A percentile compares a stretch with the other conserved stretches of the same genome.
Conservation (phyloP, 2,329 filamentous ascomycete genomes). For the Paecilomyces fulvus region DNA sequence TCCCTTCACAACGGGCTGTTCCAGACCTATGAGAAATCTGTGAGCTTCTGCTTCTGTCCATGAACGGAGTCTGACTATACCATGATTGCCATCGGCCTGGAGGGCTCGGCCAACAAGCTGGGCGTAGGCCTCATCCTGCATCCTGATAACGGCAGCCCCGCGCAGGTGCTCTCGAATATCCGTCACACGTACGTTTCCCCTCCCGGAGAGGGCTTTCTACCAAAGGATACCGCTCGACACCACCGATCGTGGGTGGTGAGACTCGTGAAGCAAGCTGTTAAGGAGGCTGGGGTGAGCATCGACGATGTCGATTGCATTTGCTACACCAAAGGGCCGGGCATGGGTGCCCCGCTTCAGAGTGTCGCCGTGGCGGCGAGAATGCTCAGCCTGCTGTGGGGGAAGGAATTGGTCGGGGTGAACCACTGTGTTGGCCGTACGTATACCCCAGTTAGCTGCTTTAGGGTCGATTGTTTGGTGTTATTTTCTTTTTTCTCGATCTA, state of each 20-base stretch:
- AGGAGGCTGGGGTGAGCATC: conserved; percentile 54
- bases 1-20: background rate
- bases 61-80: conserved; percentile 10
- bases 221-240: conserved; percentile 90
- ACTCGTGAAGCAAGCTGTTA: conserved; percentile 71
- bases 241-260: conserved; percentile 78
- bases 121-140: conserved; percentile 89
- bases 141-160: conserved; percentile 43
- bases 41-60: background rate
- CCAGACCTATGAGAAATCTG: background rate
- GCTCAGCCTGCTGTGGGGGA: conserved; percentile 73
- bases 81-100: conserved; percentile 65
- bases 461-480: background rate
- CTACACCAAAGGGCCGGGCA: conserved; percentile 91
- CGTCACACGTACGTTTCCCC: conserved; percentile 89
- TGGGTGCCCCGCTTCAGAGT: conserved; percentile 85
- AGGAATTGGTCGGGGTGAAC: conserved; percentile 89
- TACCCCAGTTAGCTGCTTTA: background rate
- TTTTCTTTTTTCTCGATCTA: conserved; percentile 1
- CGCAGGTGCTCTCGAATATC: conserved; percentile 79
- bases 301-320: conserved; percentile 80
- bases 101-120: conserved; percentile 97
- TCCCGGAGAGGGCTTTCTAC: conserved; percentile 87
- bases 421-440: conserved; percentile 78
- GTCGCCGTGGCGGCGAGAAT: conserved; percentile 81